Evolutionary conservation across 2,329 filamentous ascomycete species (phyloP), one percentile per base, ranked within the genome.

Genomic region (Fusarium albosuccineum): DNA sequence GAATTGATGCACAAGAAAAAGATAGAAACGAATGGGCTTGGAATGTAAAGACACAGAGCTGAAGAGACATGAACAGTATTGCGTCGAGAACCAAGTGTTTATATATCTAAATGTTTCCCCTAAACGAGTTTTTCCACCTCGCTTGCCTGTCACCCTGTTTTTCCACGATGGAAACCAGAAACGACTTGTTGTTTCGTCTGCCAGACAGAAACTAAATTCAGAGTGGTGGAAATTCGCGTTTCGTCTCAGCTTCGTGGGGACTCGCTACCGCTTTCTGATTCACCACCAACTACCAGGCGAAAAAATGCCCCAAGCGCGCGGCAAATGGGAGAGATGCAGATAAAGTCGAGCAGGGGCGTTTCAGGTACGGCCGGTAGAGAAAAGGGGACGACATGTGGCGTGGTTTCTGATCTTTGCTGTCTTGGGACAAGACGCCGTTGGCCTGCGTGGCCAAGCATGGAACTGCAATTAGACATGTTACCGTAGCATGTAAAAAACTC

Each of bases 201-300:
- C 34, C 42, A 60, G 61, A 50, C 26, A 17, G 11, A 16, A 40
- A 3, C 54, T 64, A 10, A 63, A 64, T 60, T 68, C 50, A 68
- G 46, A 70, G 61, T 71, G 69, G 69, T 71, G 69, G 69, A 70
- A 22, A 72, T 66, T 30, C 50, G 16, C 17, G 5, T 16, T 9
- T 27, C 36, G 70, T 71, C 70, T 71, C 70, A 71, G 55, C 29
- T 57, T 61, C 66, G 61, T 70, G 68, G 68, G 54, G 66, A 36
- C 37, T 13, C 11, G 5, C 4, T 42, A 22, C 63, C 61, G 22
- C n/a, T 64, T 70, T 65, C 64, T 33, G 27, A 51, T 46, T 37
- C 34, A 30, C 34, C 9, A 9, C 17, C 17, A 22, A 22, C 17
- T 22, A 26, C 36, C 39, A 45, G 50, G 17, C 17, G 17, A 22